Conservation (phyloP, 257 asterid species). For the Gardenia jasminoides region DNA sequence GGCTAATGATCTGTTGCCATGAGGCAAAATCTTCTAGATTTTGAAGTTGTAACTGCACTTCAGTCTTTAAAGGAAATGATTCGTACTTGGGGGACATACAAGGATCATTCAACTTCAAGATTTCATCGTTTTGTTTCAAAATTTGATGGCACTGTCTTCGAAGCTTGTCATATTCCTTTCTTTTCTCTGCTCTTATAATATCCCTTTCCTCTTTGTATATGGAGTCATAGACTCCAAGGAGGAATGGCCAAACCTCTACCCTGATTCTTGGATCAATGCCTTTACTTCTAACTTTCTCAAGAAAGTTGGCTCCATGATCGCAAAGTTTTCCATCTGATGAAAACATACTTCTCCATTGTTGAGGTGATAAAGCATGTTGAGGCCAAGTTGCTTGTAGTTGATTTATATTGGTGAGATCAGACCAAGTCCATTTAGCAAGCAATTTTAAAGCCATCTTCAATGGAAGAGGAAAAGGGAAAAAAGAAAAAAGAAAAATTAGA, state of each 20-base stretch:
- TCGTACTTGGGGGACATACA: slow-evolving; percentile 28
- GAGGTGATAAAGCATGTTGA: slow-evolving; percentile 66
- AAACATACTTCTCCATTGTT: slow-evolving; percentile 73
- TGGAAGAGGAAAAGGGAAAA: too few species aligned
- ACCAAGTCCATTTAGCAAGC: too few species aligned
- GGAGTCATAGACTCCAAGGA: slow-evolving; percentile 87
- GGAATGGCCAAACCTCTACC: too few species aligned
- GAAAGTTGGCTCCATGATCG: slow-evolving; percentile 70
- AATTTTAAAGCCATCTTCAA: too few species aligned
- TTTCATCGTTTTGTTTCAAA: slow-evolving; percentile 37
- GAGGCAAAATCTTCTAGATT: slow-evolving; percentile 63
- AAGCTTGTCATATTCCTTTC: slow-evolving; percentile 78
- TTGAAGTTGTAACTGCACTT: slow-evolving; percentile 49
- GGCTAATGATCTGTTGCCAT: slow-evolving; percentile 84
- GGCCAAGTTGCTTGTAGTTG: too few species aligned
- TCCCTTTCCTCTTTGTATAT: slow-evolving; percentile 69
- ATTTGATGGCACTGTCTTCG: slow-evolving; percentile 60
- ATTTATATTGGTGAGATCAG: too few species aligned
- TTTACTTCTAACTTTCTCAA: slow-evolving; percentile 97
- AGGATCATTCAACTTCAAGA: slow-evolving; percentile 28
- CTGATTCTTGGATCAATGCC: slow-evolving; percentile 91
- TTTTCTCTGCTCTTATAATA: slow-evolving; percentile 46
- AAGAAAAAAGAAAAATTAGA: too few species aligned
- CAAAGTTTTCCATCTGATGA: slow-evolving; percentile 80
- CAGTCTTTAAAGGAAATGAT: slow-evolving; percentile 38